Base-by-base conservation (phyloP, 306 rosid species). In the Inga oerstediana region DNA sequence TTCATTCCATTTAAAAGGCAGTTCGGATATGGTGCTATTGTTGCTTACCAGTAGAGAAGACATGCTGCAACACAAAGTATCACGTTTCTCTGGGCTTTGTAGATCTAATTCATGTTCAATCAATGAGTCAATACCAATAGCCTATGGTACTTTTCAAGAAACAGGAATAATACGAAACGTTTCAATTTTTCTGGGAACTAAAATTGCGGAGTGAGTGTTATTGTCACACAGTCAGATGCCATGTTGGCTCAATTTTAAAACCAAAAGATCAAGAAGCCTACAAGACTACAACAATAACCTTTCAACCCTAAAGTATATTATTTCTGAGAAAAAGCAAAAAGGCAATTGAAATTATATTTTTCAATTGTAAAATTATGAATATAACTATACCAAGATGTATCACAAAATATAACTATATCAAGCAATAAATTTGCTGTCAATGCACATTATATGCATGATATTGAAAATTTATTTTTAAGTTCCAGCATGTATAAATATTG, bases 61-160 rank as follows among this genome's bases (percentile, higher is more conserved):
- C 89, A 86, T 27, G 92, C 91, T 66, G 84, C 85, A 81, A 76
- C 76, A 75, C 96, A 92, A 10, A 92, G 88, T 82, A 92, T 76
- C 51, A 85, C 91, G 45, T 92, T 92, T 90, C 91, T 84, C 79
- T 92, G 93, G 85, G 96, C 93, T 84, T 92, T 92, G 87, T 88
- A 90, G 82, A 83, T 87, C 96, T 92, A 74, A 8, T 68, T 74
- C 5, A 39, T 27, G 30, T 27, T 65, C n/a, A 32, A 30, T 74
- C 62, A 80, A 86, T 35, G 13, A 69, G 49, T 79, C 30, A 27
- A 27, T 27, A 27, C 30, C 43, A 37, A 6, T 72, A 34, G 12
- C 20, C 2, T 3, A 54, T 5, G 58, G 10, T 1, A 32, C 61
- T 8, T 16, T 74, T 27, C 30, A 54, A 54, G 79, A 71, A 71